These are phyloP conservation scores for Ganoderma resinaceum DNA, from an alignment of 1,284 basidiomycete species.

Conservation along the genomic window DNA sequence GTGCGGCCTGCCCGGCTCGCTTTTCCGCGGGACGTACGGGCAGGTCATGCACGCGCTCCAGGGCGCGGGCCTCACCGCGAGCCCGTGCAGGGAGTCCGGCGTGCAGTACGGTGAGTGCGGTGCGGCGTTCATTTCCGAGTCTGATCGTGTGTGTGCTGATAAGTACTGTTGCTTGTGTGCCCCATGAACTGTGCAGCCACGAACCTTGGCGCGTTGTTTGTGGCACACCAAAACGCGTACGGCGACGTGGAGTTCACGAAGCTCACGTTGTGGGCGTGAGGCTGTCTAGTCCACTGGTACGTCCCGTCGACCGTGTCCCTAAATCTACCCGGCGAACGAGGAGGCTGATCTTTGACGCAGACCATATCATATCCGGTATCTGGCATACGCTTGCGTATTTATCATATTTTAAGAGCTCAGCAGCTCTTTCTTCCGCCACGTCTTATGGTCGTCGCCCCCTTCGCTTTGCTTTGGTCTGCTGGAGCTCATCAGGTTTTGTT, in stretches of 20 bases:
- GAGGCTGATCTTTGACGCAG: not conserved
- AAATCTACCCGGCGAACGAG: too few species aligned
- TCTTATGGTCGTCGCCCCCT: not conserved
- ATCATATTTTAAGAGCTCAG: not conserved
- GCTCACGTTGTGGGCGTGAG: conserved; percentile 55
- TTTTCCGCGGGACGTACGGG: conserved; percentile 58
- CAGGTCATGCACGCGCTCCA: conserved; percentile 53
- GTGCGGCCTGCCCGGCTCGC: conserved; percentile 31
- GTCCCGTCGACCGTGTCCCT: not conserved
- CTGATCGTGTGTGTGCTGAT: not conserved
- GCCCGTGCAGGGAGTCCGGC: conserved; percentile 46
- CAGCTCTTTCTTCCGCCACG: not conserved
- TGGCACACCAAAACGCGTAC: conserved; percentile 43
- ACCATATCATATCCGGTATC: not conserved
- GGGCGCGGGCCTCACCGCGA: conserved; percentile 48
- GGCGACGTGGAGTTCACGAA: conserved; percentile 49
- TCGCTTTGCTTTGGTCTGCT: not conserved
- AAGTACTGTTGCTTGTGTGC: too few species aligned
- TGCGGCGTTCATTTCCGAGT: conserved; percentile 5
- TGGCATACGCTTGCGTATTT: conserved; percentile 3
- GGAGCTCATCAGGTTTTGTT: not conserved
- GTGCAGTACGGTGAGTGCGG: conserved; percentile 46
- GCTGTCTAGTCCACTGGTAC: not conserved
- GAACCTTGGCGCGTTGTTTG: conserved; percentile 54
- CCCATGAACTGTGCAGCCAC: conserved; percentile 43